These are phyloP conservation scores for Epichloe uncinata DNA, from an alignment of 2,329 filamentous ascomycete genomes.

Conservation along the genomic window DNA sequence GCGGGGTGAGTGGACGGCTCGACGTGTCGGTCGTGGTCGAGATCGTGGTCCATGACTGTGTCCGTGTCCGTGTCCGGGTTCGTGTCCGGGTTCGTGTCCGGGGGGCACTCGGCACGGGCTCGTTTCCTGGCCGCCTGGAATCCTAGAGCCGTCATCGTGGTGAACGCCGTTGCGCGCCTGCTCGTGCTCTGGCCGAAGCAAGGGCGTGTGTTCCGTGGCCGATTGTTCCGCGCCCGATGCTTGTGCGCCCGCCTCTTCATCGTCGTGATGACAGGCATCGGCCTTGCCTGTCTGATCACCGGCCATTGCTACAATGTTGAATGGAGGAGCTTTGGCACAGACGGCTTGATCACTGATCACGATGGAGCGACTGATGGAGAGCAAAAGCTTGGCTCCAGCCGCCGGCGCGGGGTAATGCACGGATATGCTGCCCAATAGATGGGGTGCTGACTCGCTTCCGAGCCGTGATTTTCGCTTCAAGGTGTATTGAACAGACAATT, in stretches of 20 bases:
- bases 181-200: slow-evolving; percentile 3
- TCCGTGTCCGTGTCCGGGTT: no score
- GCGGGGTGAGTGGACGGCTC: slow-evolving; percentile 54
- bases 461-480: no score
- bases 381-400: not conserved
- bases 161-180: not conserved
- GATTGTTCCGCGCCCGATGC: not conserved
- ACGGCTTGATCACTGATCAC: not conserved
- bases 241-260: not conserved
- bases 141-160: slow-evolving; percentile 6
- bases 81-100: not conserved
- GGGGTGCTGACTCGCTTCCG: no score
- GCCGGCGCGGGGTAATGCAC: no score
- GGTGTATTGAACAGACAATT: no score
- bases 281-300: not conserved
- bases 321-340: not conserved
- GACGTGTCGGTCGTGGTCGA: slow-evolving; percentile 23
- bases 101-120: slow-evolving; percentile 23
- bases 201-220: slow-evolving; percentile 2
- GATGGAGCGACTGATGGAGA: not conserved
- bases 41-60: slow-evolving; percentile 19
- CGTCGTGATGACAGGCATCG: not conserved
- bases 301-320: not conserved
- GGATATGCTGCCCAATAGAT: no score
- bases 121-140: slow-evolving; percentile 36